Conservation (phyloP, 108 stramenopile species). For the Cyclotella atomus region DNA sequence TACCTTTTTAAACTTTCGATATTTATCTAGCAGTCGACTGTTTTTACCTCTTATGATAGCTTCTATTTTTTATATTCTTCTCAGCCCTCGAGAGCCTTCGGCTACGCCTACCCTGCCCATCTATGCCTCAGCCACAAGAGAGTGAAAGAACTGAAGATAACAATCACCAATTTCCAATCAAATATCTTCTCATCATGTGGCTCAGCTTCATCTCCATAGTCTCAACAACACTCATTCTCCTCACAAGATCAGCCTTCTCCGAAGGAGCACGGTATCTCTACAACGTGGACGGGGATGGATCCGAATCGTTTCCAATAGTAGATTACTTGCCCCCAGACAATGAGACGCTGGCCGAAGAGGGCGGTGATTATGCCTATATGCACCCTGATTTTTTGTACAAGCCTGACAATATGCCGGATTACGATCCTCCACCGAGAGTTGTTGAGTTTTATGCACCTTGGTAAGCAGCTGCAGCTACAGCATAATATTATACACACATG, state of each 20-base stretch:
- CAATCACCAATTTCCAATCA: not conserved
- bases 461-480: conserved; percentile 8
- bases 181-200: not conserved
- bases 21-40: too few relatives aligned
- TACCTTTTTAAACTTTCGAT: too few relatives aligned
- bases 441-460: conserved; percentile 55
- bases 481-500: not conserved
- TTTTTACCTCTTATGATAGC: too few relatives aligned
- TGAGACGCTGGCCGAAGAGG: not conserved
- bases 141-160: too few relatives aligned
- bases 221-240: not conserved
- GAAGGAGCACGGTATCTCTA: not conserved
- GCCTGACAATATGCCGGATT: conserved; percentile 9
- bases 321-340: not conserved
- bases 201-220: not conserved
- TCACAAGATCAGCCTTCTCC: not conserved
- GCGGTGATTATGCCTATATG: not conserved
- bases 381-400: conserved; percentile 17
- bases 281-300: not conserved
- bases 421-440: conserved; percentile 34
- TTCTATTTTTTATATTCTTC: too few relatives aligned
- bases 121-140: too few relatives aligned
- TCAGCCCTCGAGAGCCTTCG: too few relatives aligned
- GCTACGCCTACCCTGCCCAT: too few relatives aligned
- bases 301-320: not conserved